Conservation (phyloP, 2,329 filamentous ascomycete genomes). For the Cercospora sojina region DNA sequence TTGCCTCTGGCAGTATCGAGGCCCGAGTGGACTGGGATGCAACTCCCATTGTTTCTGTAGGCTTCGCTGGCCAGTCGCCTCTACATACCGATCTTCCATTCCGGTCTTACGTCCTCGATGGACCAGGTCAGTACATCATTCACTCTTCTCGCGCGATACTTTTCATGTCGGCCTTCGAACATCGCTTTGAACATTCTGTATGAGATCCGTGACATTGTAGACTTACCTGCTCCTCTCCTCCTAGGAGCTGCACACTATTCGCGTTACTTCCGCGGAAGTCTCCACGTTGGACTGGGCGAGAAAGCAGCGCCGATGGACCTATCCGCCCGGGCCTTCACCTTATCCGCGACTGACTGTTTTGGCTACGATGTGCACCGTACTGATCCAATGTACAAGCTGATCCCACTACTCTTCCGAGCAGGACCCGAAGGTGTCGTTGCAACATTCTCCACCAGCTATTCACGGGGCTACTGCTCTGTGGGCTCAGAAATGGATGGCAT, state of each 20-base stretch:
- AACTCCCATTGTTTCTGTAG: constrained; percentile 59
- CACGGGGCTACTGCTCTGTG: constrained; percentile 63
- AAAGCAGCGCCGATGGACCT: constrained; percentile 73
- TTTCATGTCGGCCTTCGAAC: background rate
- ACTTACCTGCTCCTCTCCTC: background rate
- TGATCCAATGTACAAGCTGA: constrained; percentile 74
- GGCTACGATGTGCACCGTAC: constrained; percentile 70
- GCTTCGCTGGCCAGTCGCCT: constrained; percentile 51
- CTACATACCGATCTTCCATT: constrained; percentile 63
- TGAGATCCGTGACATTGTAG: background rate
- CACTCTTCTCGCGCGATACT: background rate
- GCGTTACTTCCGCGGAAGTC: constrained; percentile 58
- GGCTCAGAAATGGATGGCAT: constrained; percentile 73
- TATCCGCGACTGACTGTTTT: constrained; percentile 70
- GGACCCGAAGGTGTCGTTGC: constrained; percentile 64
- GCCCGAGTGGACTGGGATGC: constrained; percentile 60
- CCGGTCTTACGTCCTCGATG: constrained; percentile 65
- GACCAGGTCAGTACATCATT: constrained; percentile 46
- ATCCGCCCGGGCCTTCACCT: constrained; percentile 62
- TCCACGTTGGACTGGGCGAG: constrained; percentile 70
- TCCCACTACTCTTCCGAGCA: constrained; percentile 69
- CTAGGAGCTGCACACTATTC: constrained; percentile 57
- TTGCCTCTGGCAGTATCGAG: constrained; percentile 48
- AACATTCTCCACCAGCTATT: constrained; percentile 66
- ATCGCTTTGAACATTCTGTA: no score